These are phyloP conservation scores for Oryza glaberrima DNA, from an alignment of 176 grass and related monocot species.

Conservation along the genomic window DNA sequence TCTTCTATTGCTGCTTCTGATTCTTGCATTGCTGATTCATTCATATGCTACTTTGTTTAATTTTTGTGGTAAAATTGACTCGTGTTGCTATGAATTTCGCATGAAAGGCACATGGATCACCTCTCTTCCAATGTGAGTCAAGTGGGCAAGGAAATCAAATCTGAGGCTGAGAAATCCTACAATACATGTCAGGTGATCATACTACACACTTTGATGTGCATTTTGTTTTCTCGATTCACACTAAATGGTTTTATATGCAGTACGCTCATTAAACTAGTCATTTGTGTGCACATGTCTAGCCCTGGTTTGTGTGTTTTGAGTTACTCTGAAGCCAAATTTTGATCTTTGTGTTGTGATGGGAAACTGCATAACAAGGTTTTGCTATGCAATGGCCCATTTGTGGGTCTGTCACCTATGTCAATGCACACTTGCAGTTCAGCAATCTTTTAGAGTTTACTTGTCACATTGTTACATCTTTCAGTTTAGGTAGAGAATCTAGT, in stretches of 20 bases:
- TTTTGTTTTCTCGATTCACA: background rate
- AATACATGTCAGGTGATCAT: slow-evolving; percentile 42
- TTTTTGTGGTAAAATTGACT: slow-evolving; percentile 6
- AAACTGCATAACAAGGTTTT: background rate
- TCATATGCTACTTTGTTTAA: background rate
- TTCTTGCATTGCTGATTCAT: background rate
- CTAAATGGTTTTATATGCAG: background rate
- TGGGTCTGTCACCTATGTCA: background rate
- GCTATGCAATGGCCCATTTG: background rate
- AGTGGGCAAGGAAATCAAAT: slow-evolving; percentile 18
- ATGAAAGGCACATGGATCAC: slow-evolving; percentile 48
- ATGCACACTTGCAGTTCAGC: background rate
- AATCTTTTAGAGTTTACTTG: slow-evolving; percentile 4
- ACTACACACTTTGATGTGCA: background rate
- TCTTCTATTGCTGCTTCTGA: background rate
- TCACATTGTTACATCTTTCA: background rate
- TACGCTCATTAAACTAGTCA: background rate
- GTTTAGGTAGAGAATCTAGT: background rate
- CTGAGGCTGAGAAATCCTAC: slow-evolving; percentile 18
- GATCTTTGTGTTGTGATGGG: background rate
- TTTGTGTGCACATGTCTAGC: background rate
- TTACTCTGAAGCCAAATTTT: background rate
- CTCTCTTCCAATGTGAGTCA: slow-evolving; percentile 38
- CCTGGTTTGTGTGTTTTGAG: background rate
- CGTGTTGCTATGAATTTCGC: slow-evolving; percentile 23